Conservation (phyloP, 257 asterid genomes). For the Przewalskia tangutica region DNA sequence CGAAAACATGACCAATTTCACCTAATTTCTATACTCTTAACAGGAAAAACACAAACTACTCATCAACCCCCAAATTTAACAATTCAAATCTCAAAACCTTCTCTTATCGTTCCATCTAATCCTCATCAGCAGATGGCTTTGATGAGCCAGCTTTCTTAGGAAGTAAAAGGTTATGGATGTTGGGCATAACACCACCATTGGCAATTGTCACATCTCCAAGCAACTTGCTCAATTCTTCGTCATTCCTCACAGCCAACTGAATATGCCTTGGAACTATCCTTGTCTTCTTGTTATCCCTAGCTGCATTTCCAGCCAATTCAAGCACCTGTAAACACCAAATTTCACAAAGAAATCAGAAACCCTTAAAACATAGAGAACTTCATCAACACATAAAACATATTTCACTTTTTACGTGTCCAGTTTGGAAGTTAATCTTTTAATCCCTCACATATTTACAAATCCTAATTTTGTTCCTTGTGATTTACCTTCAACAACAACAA, state of each 20-base stretch:
- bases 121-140: slow-evolving; percentile 49
- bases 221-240: slow-evolving; percentile 70
- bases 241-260: slow-evolving; percentile 71
- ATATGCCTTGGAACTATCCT: slow-evolving; percentile 78
- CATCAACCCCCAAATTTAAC: background rate
- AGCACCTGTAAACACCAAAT: slow-evolving; percentile 29
- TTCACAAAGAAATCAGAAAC: background rate
- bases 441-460: no score
- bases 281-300: slow-evolving; percentile 75
- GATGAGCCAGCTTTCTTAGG: slow-evolving; percentile 69
- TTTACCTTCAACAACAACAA: no score
- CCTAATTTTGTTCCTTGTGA: no score
- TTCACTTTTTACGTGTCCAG: no score
- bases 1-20: background rate
- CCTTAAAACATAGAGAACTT: background rate
- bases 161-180: slow-evolving; percentile 70
- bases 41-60: background rate
- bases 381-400: no score
- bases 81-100: background rate
- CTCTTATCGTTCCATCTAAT: slow-evolving; percentile 16
- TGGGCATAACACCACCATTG: slow-evolving; percentile 85
- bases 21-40: background rate
- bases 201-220: slow-evolving; percentile 81
- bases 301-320: slow-evolving; percentile 82
- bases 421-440: no score